Evolutionary conservation across 1,139 yeast species (phyloP), one percentile per base, ranked within the genome.

Genomic region (Geotrichum histeridarum): DNA sequence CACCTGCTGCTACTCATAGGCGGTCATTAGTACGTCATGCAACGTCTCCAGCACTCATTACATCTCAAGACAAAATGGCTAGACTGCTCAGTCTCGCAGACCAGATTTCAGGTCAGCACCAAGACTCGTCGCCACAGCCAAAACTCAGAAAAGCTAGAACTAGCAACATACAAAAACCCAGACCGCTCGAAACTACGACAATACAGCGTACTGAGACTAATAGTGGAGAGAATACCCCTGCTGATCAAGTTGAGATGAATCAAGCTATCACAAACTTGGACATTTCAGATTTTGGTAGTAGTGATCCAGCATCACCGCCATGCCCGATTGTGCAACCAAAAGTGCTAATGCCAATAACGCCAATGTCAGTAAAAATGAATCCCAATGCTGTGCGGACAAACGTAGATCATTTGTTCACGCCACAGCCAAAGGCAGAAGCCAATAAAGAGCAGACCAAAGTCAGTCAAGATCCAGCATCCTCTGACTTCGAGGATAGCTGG

Each of bases 21-120:
- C 15, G 22, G 22, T n/a, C 15, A 6, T 15, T 43, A 2, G 36
- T 31, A 9, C 35, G 47, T 3, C 47, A 43, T 15, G 35, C 47
- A 4, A 43, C 47, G 7, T 43, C 47, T 2, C 47, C 47, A 2
- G 47, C 47, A 30, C n/a, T 43, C 22, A 30, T n/a, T 7, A 31
- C 18, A n/a, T 44, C 39, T 4, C 38, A 44, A n/a, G 38, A 22
- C 11, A 44, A 32, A 44, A 44, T 44, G 37, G 48, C 48, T n/a
- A 38, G 48, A 2, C 14, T 44, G 37, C 27, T 44, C 11, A 44
- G 38, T 12, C 27, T 44, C 27, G 48, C 48, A 15, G 30, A 44
- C n/a, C 14, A 7, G 39, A 37, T 37, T n/a, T 37, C 39, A n/a
- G 15, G 15, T 17, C 39, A 37, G 17, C 39, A 37, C n/a, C 15